Evolutionary conservation across 2,329 filamentous ascomycete genomes (phyloP).

Genomic region (Parastagonospora avenae): DNA sequence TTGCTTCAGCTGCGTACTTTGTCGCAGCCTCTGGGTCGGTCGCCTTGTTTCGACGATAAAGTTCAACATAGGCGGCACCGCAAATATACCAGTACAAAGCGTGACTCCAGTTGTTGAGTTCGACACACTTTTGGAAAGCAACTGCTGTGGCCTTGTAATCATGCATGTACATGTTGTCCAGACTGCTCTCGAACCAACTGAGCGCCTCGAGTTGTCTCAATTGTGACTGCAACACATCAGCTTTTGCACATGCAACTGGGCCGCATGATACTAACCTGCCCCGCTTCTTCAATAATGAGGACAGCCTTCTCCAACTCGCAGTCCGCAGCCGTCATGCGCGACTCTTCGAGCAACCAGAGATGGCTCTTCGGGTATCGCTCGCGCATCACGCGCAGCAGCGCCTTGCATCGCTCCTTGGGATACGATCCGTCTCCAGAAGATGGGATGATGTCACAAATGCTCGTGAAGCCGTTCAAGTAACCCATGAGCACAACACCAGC

Average conservation of each 20-base stretch:
- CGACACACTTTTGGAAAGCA: slow-evolving; percentile 66
- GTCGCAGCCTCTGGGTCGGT: slow-evolving; percentile 50
- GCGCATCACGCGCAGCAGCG: slow-evolving; percentile 75
- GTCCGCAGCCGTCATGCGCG: slow-evolving; percentile 72
- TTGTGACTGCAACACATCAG: slow-evolving; percentile 57
- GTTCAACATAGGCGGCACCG: slow-evolving; percentile 76
- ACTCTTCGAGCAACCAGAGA: slow-evolving; percentile 88
- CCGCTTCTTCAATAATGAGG: slow-evolving; percentile 63
- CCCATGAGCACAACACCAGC: slow-evolving; percentile 79
- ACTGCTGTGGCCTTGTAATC: slow-evolving; percentile 75
- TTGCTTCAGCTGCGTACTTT: slow-evolving; percentile 58
- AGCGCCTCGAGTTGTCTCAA: slow-evolving; percentile 90
- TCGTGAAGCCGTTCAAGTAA: slow-evolving; percentile 87
- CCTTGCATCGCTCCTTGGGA: slow-evolving; percentile 69
- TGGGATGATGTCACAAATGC: slow-evolving; percentile 85
- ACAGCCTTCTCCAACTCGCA: slow-evolving; percentile 71
- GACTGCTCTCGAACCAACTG: slow-evolving; percentile 80
- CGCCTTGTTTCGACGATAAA: slow-evolving; percentile 69
- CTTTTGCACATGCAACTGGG: no score
- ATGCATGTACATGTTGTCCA: slow-evolving; percentile 80
- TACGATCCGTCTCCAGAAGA: slow-evolving; percentile 65
- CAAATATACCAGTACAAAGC: slow-evolving; percentile 89
- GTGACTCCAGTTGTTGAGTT: slow-evolving; percentile 83
- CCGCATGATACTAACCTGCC: slow-evolving; percentile 14
- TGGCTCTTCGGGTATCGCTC: slow-evolving; percentile 77